Evolutionary conservation across 768 basidiomycete species (phyloP).

Genomic region (Leucosporidium yakuticum): DNA sequence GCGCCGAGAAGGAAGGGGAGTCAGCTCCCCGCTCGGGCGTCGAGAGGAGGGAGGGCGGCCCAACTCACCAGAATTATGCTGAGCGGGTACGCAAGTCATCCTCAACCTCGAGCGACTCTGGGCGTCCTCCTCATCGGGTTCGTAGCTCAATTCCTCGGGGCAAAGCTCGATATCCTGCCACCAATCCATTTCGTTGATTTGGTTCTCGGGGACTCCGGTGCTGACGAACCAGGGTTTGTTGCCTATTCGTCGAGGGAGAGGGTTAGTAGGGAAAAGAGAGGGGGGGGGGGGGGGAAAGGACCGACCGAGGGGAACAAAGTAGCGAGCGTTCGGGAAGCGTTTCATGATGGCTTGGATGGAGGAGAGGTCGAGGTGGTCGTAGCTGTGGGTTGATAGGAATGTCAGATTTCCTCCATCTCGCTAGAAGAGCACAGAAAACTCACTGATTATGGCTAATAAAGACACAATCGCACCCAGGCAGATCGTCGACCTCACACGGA

Average conservation of each 20-base stretch:
- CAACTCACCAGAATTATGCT: conserved; percentile 47
- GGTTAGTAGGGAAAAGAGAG: not conserved
- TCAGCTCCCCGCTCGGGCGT: not conserved
- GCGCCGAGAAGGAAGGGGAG: not conserved
- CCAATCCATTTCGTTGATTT: conserved; percentile 48
- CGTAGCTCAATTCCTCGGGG: conserved; percentile 14
- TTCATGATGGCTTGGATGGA: conserved; percentile 41
- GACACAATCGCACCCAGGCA: conserved; percentile 47
- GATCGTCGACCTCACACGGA: conserved; percentile 46
- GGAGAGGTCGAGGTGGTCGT: conserved; percentile 48
- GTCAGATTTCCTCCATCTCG: too few species aligned
- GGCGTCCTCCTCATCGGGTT: not conserved
- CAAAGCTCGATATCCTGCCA: conserved; percentile 44
- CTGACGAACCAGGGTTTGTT: conserved; percentile 41
- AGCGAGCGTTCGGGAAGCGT: conserved; percentile 39
- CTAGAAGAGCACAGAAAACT: not conserved
- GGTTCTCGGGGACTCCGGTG: conserved; percentile 43
- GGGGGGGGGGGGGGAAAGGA: not conserved
- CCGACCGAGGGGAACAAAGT: conserved; percentile 47
- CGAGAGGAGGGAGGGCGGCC: not conserved
- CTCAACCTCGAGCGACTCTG: conserved; percentile 1
- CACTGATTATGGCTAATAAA: conserved; percentile 50
- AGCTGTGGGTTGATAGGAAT: conserved; percentile 37
- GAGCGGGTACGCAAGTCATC: conserved; percentile 48
- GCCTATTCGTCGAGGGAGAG: conserved; percentile 21